These are phyloP conservation scores for Phytophthora multivora DNA, from an alignment of 352 stramenopile species.

Conservation along the genomic window DNA sequence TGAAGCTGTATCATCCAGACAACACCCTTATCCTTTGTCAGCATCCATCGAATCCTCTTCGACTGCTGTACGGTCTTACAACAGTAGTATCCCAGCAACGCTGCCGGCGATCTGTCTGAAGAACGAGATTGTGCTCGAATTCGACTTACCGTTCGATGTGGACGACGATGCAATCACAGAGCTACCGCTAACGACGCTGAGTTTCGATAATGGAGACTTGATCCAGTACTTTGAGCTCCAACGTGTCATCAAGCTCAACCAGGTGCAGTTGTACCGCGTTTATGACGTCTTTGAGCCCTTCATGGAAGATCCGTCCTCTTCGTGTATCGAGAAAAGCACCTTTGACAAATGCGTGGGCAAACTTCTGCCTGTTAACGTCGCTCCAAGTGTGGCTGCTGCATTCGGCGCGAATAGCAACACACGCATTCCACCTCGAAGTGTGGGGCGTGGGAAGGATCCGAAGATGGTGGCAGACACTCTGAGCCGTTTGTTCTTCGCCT, in stretches of 20 bases:
- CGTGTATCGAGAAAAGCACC: conserved; percentile 80
- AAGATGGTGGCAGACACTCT: conserved; percentile 83
- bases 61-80: conserved; percentile 51
- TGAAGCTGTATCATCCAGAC: conserved; percentile 17
- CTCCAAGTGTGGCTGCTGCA: conserved; percentile 53
- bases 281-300: conserved; percentile 80
- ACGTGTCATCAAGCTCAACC: conserved; percentile 69
- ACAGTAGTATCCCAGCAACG: conserved; percentile 60
- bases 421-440: conserved; percentile 59
- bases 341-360: conserved; percentile 78
- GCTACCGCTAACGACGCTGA: conserved; percentile 67
- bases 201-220: conserved; percentile 85
- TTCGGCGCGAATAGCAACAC: conserved; percentile 72
- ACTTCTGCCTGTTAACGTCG: conserved; percentile 61
- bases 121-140: conserved; percentile 85
- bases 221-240: conserved; percentile 86
- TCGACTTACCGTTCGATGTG: conserved; percentile 75
- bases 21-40: conserved; percentile 25
- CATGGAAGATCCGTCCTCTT: conserved; percentile 53
- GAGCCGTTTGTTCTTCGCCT: conserved; percentile 84
- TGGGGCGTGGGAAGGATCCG: conserved; percentile 65
- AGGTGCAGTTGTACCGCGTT: conserved; percentile 66
- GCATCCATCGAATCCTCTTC: conserved; percentile 66
- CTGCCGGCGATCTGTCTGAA: conserved; percentile 77
- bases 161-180: conserved; percentile 68